Percentiles rank a stretch among this genome's conserved stretches.
Evolutionary conservation across 2,329 filamentous ascomycete genomes (phyloP).

Genomic region (Fusarium sp.): DNA sequence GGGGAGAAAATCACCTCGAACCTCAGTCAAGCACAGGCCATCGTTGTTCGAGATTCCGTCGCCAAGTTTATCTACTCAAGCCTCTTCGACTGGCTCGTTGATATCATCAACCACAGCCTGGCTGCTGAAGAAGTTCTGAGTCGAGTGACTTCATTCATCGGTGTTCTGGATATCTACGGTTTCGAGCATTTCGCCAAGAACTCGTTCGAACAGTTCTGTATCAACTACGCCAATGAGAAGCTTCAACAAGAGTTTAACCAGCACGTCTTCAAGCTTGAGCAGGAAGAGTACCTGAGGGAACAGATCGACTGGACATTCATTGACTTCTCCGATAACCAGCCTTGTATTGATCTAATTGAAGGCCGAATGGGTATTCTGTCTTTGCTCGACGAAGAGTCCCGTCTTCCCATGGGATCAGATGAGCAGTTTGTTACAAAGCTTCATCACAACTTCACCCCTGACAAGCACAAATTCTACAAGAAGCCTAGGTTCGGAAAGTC

Average conservation of each 20-base stretch:
- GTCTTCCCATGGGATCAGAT: constrained; percentile 96
- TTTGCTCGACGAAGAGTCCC: constrained; percentile 94
- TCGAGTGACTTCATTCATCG: constrained; percentile 90
- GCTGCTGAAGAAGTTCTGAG: constrained; percentile 89
- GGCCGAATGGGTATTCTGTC: constrained; percentile 94
- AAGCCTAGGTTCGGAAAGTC: constrained; percentile 98
- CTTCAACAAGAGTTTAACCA: constrained; percentile 99
- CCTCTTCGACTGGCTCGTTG: constrained; percentile 98
- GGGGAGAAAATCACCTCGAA: constrained; percentile 99
- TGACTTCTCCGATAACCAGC: constrained; percentile 99
- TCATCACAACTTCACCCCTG: constrained; percentile 89
- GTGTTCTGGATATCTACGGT: constrained; percentile 98
- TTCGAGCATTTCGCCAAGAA: constrained; percentile 99
- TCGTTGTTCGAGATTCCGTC: constrained; percentile 95
- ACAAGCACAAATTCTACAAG: constrained; percentile 98
- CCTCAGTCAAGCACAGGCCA: constrained; percentile 90
- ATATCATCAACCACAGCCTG: constrained; percentile 91
- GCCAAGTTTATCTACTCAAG: constrained; percentile 99
- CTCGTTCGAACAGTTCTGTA: constrained; percentile 99
- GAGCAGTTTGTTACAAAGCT: constrained; percentile 97
- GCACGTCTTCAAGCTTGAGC: constrained; percentile 98
- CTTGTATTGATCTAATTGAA: constrained; percentile 98
- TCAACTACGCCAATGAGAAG: constrained; percentile 99
- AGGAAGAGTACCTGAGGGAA: constrained; percentile 96
- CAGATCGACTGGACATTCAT: constrained; percentile 99